Conservation (phyloP, 352 stramenopile genomes). For the Phytopythium boreale region DNA sequence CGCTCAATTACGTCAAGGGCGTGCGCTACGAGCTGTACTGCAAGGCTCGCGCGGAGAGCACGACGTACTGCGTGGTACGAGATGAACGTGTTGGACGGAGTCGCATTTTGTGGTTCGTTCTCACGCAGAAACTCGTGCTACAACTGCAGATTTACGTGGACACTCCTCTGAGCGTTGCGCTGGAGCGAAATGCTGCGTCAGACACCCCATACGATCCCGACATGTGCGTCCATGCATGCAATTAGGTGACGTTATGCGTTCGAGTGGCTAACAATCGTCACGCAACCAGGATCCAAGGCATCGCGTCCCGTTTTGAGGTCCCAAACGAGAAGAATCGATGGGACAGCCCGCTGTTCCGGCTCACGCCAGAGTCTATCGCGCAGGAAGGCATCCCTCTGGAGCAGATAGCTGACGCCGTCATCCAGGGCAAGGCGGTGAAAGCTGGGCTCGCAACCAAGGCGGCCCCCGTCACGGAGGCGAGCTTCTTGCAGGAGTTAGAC, state of each 20-base stretch:
- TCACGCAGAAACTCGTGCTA: not conserved
- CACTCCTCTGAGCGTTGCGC: conserved; percentile 51
- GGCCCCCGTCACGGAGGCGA: conserved; percentile 55
- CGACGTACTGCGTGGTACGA: conserved; percentile 86
- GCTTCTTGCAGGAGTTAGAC: conserved; percentile 74
- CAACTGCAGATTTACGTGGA: conserved; percentile 61
- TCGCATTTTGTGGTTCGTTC: not conserved
- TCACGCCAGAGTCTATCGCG: conserved; percentile 47
- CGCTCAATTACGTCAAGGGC: conserved; percentile 95
- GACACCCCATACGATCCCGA: conserved; percentile 40
- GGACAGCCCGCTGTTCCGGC: conserved; percentile 87
- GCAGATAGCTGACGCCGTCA: conserved; percentile 51
- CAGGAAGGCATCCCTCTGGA: conserved; percentile 37
- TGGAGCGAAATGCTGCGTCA: conserved; percentile 48
- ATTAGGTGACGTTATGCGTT: not conserved
- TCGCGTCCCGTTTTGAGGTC: conserved; percentile 88
- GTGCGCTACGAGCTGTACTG: conserved; percentile 95
- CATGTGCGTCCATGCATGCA: conserved; percentile 17
- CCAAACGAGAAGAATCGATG: conserved; percentile 92
- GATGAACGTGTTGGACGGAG: not conserved
- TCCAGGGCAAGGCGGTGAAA: conserved; percentile 63
- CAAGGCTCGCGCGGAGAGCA: conserved; percentile 88
- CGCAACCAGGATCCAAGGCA: conserved; percentile 65
- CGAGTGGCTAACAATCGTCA: not conserved
- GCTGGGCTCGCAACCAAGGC: conserved; percentile 64